Percentiles rank a stretch among this genome's conserved stretches.
Conservation (phyloP, 2,329 filamentous ascomycete species). For the Xylariaceae sp. region DNA sequence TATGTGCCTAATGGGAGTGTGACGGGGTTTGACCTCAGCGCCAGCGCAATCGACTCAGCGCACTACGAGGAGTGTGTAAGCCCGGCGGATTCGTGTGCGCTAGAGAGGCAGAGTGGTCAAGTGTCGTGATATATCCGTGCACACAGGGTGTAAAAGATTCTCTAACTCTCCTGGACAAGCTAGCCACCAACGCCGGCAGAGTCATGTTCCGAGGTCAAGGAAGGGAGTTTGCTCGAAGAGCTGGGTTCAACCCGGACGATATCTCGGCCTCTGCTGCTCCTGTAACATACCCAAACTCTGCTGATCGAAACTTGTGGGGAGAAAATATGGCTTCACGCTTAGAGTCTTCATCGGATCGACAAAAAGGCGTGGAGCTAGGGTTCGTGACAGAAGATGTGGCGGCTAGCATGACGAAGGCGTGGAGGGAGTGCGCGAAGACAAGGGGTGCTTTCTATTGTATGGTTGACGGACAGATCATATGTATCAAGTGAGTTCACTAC, state of each 20-base stretch:
- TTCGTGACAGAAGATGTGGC: conserved; percentile 18
- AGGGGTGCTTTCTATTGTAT: conserved; percentile 21
- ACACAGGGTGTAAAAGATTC: conserved; percentile 9
- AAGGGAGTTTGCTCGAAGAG: conserved; percentile 24
- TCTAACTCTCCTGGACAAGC: conserved; percentile 6
- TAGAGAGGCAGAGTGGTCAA: conserved; percentile 24
- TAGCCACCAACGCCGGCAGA: conserved; percentile 12
- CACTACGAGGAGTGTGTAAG: conserved; percentile 26
- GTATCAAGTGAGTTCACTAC: conserved; percentile 13
- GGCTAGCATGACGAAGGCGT: conserved; percentile 16
- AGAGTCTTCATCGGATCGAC: conserved; percentile 3
- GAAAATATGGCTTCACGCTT: conserved; percentile 20
- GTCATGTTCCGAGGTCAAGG: conserved; percentile 14
- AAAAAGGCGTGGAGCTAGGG: conserved; percentile 19
- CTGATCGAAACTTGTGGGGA: conserved; percentile 16
- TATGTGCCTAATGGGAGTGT: conserved; percentile 19
- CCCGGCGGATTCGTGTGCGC: conserved; percentile 26
- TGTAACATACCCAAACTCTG: conserved; percentile 7
- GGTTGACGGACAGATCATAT: conserved; percentile 25
- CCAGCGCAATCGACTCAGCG: conserved; percentile 15
- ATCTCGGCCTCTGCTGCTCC: conserved; percentile 19
- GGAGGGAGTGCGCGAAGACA: conserved; percentile 19
- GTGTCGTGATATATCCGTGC: conserved; percentile 15
- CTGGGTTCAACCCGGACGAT: conserved; percentile 19
- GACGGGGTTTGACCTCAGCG: conserved; percentile 16